Percentiles rank a stretch among this genome's conserved stretches.
Evolutionary conservation across 352 stramenopile species (phyloP).

Genomic region (Heterotrichella gracilis): DNA sequence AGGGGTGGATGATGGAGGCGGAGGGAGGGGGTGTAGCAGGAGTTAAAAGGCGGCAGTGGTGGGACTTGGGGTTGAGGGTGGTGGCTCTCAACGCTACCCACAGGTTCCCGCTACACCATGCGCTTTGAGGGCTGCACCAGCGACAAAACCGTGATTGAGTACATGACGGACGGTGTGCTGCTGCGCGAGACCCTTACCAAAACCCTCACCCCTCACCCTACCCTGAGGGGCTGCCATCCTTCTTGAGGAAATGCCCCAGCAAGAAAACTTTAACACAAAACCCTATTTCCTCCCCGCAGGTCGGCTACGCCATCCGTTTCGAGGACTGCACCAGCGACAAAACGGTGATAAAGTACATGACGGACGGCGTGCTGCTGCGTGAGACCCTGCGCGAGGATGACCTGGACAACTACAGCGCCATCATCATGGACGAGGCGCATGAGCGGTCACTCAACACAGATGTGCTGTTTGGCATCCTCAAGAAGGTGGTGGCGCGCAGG

Average conservation of each 20-base stretch:
- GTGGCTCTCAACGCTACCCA: no score
- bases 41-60: no score
- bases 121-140: slow-evolving; percentile 62
- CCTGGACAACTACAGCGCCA: slow-evolving; percentile 40
- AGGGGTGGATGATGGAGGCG: no score
- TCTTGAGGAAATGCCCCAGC: no score
- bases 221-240: no score
- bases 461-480: slow-evolving; percentile 58
- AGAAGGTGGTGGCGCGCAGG: slow-evolving; percentile 44
- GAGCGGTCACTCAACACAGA: slow-evolving; percentile 65
- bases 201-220: no score
- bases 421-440: slow-evolving; percentile 73
- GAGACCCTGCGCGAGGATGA: slow-evolving; percentile 57
- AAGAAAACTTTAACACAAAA: no score
- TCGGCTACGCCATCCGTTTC: slow-evolving; percentile 63
- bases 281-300: no score
- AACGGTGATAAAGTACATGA: slow-evolving; percentile 87
- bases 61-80: no score
- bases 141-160: slow-evolving; percentile 80
- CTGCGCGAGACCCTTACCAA: slow-evolving; percentile 63
- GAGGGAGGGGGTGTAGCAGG: no score
- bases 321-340: slow-evolving; percentile 61
- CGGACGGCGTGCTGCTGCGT: slow-evolving; percentile 44
- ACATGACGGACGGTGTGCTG: slow-evolving; percentile 58
- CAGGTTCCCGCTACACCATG: slow-evolving; percentile 58